Base-by-base conservation (phyloP, 2,329 filamentous ascomycete genomes). In the Microdochium nivale region DNA sequence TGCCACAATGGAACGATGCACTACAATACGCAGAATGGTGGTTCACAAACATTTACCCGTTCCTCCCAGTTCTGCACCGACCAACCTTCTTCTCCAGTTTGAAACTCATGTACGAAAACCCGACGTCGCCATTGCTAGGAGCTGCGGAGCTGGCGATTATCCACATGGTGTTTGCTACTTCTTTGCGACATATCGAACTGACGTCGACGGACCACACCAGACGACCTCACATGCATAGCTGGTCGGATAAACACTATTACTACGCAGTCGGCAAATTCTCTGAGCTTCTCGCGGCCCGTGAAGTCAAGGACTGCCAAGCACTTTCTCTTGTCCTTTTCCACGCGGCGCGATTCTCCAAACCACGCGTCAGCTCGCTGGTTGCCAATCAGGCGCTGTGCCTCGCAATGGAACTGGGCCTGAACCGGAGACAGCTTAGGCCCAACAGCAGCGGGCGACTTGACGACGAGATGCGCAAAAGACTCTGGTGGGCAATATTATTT, bases 201-300 rank as follows among this genome's bases (percentile, higher is more conserved):
- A 75, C 81, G 54, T 70, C 80, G 52, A 65, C 77, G 16, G 73
- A 76, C 3, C 74, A 78, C 53, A 75, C 79, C 54, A 70, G 71
- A 7, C 72, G 76, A 37, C 69, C 21, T 23, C 40, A 44, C 23
- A 16, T 86, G 50, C 81, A 86, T 57, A 75, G 81, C 1, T 70
- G 84, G 49, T 88, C 87, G 3, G 88, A 90, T 66, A 79, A 80
- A 51, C 88, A 94, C 64, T 92, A 91, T 58, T 86, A 90, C 60
- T 92, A 84, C 62, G 78, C 84, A 1, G 68, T 91, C 46, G 81
- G 80, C 62, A 83, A 84, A 65, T 82, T 87, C 57, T 84, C 81
- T 55, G 73, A 88, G 48, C 70, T 95, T 3, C 68, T 81, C 14
- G 73, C 73, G 5, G 80, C 81, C 19, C 79, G 79, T 52, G 81